Base-by-base conservation (phyloP, 352 stramenopile genomes). In the Pythium oligandrum region DNA sequence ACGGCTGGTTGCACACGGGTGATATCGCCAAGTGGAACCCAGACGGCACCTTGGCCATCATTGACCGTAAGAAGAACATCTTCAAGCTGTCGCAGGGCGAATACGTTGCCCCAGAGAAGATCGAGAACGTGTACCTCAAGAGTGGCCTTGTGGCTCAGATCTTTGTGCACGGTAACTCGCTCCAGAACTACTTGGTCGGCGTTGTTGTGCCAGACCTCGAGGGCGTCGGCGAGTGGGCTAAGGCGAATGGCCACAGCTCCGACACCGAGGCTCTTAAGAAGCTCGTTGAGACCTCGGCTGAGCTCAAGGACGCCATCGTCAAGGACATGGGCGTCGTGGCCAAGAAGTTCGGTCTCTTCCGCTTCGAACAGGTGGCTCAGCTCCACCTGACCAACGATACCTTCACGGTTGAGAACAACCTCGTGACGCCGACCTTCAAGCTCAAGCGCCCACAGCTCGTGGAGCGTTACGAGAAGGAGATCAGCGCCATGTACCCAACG, bases 391-490 rank as follows among this genome's bases (percentile, higher is more conserved):
- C 96, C 61, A 55, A 76, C 4, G 78, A 94, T 38, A 66, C 83
- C 12, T 98, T 98, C 65, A 86, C 71, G 1, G 73, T 90, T 8
- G 93, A 98, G 39, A 98, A 97, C 68, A 80, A 84, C 48, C 72
- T 98, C 35, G 64, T 97, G 31, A 98, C 96, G n/a, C 94, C 96
- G 8, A 98, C 96, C 2, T 97, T 98, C 73, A 99, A 99, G 63
- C 81, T 98, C 63, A 98, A 98, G 73, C 74, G 96, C 0, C 78
- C 81, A 38, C 67, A 97, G 57, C 83, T 98, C 8, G 78, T 95
- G 35, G 80, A 96, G 53, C 71, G 69, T 30, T 97, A 97, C 51
- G 31, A 71, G 31, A 60, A 83, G n/a, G 51, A 96, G 35, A 90
- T 98, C 48, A 62, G 78, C 32, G 55, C 51, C 0, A 75, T 98